Evolutionary conservation across 306 rosid species (phyloP), one percentile per base, ranked within the genome.

Genomic region (Gastrolobium bilobum): DNA sequence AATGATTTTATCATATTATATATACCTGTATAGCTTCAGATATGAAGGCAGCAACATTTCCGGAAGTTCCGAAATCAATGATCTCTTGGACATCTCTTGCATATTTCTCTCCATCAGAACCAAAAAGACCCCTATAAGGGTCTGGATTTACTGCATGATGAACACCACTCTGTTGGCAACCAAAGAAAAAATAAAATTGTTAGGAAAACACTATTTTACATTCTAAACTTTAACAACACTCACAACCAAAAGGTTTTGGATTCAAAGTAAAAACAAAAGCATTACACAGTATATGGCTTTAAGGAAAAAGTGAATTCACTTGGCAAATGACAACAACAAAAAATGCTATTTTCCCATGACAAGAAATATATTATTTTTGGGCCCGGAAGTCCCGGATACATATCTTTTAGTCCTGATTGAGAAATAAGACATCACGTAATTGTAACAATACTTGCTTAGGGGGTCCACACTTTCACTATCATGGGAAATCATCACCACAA

Each of bases 91-190:
- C 94, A 68, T 95, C 99, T 76, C 87, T 88, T 67, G 95, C 96
- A 81, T 95, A 95, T 89, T 87, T 95, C 80, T 88, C 88, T 46
- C 96, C 99, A 57, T 95, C 98, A 2, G 99, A 82, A 75, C 99
- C 99, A 79, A 95, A 95, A 63, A 93, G 59, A 2, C 99, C 99
- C 80, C 99, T 86, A 14, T 95, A 95, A 31, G 99, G 99, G 78
- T 93, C 98, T 50, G 99, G 98, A 68, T 95, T 95, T 40, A 91
- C 46, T 4, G 94, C 97, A 85, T 95, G 99, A 67, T 93, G 99
- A 87, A 93, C 91, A 57, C 97, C 99, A 74, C 88, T 89, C 99
- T 95, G 86, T 73, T 73, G 30, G 26, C 10, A 46, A 65, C 7
- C 84, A 6, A 73, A 70, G 43, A 4, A 31, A 15, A 58, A 81